These are phyloP conservation scores for Scytalidium sp. DNA, from an alignment of 2,329 filamentous ascomycete genomes.

Conservation along the genomic window DNA sequence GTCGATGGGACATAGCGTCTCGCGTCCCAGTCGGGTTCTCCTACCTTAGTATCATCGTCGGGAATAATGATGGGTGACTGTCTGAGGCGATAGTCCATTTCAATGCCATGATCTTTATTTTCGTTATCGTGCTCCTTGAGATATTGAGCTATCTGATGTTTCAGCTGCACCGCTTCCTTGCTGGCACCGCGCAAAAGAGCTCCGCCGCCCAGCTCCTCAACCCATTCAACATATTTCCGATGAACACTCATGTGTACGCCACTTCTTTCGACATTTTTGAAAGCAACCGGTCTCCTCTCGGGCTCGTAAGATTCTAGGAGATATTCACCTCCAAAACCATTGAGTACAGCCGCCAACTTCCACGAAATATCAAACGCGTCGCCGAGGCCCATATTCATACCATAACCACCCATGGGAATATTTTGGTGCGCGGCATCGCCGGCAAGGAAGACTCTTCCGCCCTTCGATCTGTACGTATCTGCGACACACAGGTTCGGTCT, in stretches of 20 bases:
- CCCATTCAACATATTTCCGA: no score
- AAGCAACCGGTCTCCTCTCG: constrained; percentile 21
- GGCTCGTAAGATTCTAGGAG: constrained; percentile 23
- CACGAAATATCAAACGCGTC: constrained; percentile 29
- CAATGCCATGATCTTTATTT: constrained; percentile 25
- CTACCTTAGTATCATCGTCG: neutral
- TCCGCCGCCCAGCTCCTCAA: no score
- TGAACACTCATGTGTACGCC: neutral
- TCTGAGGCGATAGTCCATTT: constrained; percentile 24
- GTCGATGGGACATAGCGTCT: constrained; percentile 9
- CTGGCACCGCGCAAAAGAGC: no score
- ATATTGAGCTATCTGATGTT: constrained; percentile 13
- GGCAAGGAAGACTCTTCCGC: constrained; percentile 20
- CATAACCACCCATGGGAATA: constrained; percentile 29
- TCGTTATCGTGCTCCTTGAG: constrained; percentile 19
- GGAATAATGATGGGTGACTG: constrained; percentile 4
- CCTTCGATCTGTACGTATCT: constrained; percentile 15
- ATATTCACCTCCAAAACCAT: constrained; percentile 9
- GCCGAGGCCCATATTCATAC: constrained; percentile 31
- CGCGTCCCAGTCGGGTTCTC: neutral
- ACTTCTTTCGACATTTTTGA: constrained; percentile 20
- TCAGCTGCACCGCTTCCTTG: no score
- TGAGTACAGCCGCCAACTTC: constrained; percentile 26
- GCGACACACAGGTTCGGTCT: constrained; percentile 27
- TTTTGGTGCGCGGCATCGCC: constrained; percentile 31